Percentiles rank a stretch among this genome's conserved stretches.
Evolutionary conservation across 2,329 filamentous ascomycete species (phyloP).

Genomic region (Ceratocystis huliohia): DNA sequence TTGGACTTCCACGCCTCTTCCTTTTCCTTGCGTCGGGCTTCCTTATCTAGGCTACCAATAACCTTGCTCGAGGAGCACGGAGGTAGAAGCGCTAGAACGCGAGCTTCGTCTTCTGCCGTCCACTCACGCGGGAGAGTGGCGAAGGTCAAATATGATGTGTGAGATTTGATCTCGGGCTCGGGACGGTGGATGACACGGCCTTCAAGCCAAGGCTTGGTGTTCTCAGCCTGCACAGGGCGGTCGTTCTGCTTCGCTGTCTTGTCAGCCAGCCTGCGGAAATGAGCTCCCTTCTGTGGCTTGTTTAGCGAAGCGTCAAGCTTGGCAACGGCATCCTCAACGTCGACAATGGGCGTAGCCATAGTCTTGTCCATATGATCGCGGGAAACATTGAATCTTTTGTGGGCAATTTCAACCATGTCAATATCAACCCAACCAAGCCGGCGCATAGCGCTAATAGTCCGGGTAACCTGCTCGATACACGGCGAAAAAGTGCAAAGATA

Average conservation of each 20-base stretch:
- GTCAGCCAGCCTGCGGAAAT: neutral
- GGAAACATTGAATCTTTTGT: slow-evolving; percentile 66
- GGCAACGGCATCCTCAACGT: slow-evolving; percentile 65
- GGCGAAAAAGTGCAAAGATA: slow-evolving; percentile 91
- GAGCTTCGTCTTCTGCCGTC: slow-evolving; percentile 67
- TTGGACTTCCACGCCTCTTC: slow-evolving; percentile 38
- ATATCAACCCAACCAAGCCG: slow-evolving; percentile 81
- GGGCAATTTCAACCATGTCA: slow-evolving; percentile 78
- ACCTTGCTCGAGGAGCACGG: slow-evolving; percentile 42
- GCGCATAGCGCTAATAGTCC: slow-evolving; percentile 69
- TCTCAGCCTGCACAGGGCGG: neutral
- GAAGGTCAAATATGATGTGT: slow-evolving; percentile 95
- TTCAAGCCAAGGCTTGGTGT: slow-evolving; percentile 52
- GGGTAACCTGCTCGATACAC: slow-evolving; percentile 89
- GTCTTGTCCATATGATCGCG: slow-evolving; percentile 70
- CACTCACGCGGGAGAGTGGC: slow-evolving; percentile 78
- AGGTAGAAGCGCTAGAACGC: slow-evolving; percentile 47
- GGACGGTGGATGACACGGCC: slow-evolving; percentile 68
- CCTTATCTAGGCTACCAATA: slow-evolving; percentile 42
- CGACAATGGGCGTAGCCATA: slow-evolving; percentile 54
- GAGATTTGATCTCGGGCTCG: slow-evolving; percentile 82
- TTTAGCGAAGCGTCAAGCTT: slow-evolving; percentile 37
- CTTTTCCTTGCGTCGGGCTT: slow-evolving; percentile 44
- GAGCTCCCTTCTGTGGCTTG: slow-evolving; percentile 21
- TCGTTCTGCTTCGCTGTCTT: slow-evolving; percentile 12